These are phyloP conservation scores for Pseudocercospora pini-densiflorae DNA, from an alignment of 2,329 filamentous ascomycete species.

Conservation along the genomic window DNA sequence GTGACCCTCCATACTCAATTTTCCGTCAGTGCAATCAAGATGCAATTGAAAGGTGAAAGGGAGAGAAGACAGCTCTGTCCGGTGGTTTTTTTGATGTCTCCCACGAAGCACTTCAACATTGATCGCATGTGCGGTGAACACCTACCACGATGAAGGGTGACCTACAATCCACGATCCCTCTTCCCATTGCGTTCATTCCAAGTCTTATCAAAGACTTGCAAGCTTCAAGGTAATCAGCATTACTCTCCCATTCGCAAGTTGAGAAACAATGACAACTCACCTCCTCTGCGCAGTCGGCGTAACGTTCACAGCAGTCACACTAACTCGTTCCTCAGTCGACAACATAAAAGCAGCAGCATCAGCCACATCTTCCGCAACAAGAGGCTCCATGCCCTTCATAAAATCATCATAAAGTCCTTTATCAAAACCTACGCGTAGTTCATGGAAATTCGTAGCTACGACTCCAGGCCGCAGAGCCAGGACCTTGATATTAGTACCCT, in stretches of 20 bases:
- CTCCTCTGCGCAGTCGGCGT: background rate
- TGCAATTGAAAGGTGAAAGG: background rate
- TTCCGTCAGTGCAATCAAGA: background rate
- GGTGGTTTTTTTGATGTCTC: background rate
- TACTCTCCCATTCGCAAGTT: background rate
- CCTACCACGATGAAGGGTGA: background rate
- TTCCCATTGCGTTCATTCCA: background rate
- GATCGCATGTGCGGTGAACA: too few species aligned
- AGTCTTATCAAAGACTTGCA: background rate
- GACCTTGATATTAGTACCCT: constrained; percentile 28
- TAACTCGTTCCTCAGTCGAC: too few species aligned
- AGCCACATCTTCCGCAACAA: background rate
- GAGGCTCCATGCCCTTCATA: background rate
- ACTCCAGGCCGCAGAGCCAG: background rate
- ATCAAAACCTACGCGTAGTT: background rate
- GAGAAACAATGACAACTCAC: background rate
- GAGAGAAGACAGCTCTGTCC: background rate
- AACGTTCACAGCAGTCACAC: background rate
- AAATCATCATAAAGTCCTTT: background rate
- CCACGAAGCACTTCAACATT: background rate
- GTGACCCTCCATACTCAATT: background rate
- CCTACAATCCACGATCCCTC: background rate
- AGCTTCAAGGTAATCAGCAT: background rate
- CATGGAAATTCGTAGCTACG: background rate
- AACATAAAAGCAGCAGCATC: background rate